These are phyloP conservation scores for Trametes gibbosa DNA, from an alignment of 768 basidiomycete genomes.

Conservation along the genomic window DNA sequence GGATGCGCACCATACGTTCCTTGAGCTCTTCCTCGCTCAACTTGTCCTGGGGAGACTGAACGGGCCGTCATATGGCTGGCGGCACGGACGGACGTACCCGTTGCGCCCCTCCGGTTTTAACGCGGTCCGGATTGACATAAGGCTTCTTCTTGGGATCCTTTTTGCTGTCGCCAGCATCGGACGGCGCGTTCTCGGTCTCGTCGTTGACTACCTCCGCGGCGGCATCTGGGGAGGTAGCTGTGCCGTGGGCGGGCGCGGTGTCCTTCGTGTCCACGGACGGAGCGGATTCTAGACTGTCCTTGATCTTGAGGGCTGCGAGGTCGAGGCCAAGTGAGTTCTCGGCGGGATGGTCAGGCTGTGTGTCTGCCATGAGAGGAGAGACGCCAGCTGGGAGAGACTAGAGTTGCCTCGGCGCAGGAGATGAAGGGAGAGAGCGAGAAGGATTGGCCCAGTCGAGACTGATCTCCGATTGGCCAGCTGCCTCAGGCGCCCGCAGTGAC, in stretches of 20 bases:
- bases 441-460: constrained; percentile 11
- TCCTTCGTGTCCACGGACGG: background rate
- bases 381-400: constrained; percentile 12
- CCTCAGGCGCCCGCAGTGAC: constrained; percentile 18
- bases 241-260: background rate
- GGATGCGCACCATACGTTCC: constrained; percentile 67
- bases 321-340: constrained; percentile 72
- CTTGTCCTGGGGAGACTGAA: constrained; percentile 51
- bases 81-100: constrained; percentile 47
- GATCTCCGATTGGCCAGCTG: background rate
- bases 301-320: constrained; percentile 49
- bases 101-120: constrained; percentile 76
- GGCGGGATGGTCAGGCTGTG: constrained; percentile 37
- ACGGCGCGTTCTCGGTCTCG: background rate
- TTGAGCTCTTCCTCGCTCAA: constrained; percentile 63
- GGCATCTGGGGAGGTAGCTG: constrained; percentile 11
- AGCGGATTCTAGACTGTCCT: constrained; percentile 25
- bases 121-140: constrained; percentile 80
- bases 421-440: background rate
- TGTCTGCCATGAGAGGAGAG: constrained; percentile 27
- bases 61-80: background rate
- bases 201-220: constrained; percentile 5
- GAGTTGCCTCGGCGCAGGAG: constrained; percentile 11
- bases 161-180: constrained; percentile 4
- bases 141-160: constrained; percentile 45